Conservation (phyloP, 768 basidiomycete species). For the Panaeolus papilionaceus region DNA sequence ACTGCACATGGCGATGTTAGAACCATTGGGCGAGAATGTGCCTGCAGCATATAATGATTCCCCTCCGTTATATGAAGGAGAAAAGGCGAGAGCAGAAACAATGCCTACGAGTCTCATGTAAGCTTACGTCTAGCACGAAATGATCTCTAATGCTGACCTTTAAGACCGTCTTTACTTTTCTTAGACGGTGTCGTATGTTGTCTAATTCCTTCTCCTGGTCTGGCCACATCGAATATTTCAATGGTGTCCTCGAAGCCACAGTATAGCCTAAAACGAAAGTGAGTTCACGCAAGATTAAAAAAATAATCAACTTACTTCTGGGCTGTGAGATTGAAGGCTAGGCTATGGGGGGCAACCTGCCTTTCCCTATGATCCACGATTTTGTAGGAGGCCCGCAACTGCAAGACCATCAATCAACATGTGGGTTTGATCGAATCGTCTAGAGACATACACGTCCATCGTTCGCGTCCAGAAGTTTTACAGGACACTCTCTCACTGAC, state of each 20-base stretch:
- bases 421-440: neutral
- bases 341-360: constrained; percentile 83
- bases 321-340: constrained; percentile 76
- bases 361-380: constrained; percentile 96
- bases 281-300: neutral
- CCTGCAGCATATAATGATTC: constrained; percentile 81
- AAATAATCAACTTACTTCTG: constrained; percentile 56
- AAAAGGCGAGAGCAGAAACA: constrained; percentile 84
- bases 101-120: constrained; percentile 60
- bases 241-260: constrained; percentile 89
- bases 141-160: constrained; percentile 56
- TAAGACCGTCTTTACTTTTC: constrained; percentile 85
- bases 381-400: constrained; percentile 91
- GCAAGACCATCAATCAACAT: constrained; percentile 15
- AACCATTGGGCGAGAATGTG: constrained; percentile 59
- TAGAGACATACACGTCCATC: constrained; percentile 68
- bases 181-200: constrained; percentile 73
- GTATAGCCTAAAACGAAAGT: constrained; percentile 61
- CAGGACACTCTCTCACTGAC: constrained; percentile 84
- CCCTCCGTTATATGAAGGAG: constrained; percentile 53
- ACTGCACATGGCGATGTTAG: constrained; percentile 71
- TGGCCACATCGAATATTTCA: constrained; percentile 80
- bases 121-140: neutral
- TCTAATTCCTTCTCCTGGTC: constrained; percentile 77
- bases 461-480: constrained; percentile 82